phyloP scores from a whole-genome alignment of 2,329 filamentous ascomycete species.

The Phaeophleospora eucalypticola region DNA sequence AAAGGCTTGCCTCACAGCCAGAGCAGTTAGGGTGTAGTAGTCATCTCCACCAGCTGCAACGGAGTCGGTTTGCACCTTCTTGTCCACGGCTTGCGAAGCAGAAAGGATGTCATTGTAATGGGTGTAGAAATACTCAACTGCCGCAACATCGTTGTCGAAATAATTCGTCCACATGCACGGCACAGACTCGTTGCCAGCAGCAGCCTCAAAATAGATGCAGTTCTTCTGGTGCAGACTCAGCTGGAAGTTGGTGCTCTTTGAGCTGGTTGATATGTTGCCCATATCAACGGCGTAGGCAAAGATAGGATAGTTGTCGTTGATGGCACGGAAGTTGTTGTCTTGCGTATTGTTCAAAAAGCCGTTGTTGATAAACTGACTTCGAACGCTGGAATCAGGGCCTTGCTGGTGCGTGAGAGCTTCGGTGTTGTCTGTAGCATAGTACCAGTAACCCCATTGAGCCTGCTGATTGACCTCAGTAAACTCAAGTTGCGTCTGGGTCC shows the following conservation, averaged over 20 bases:
- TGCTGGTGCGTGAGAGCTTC: slow-evolving; percentile 45
- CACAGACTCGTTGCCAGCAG: slow-evolving; percentile 33
- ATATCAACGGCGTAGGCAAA: slow-evolving; percentile 51
- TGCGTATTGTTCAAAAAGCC: slow-evolving; percentile 44
- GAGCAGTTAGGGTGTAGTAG: slow-evolving; percentile 49
- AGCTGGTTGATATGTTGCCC: slow-evolving; percentile 39
- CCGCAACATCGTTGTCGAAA: slow-evolving; percentile 43
- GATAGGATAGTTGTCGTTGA: slow-evolving; percentile 47
- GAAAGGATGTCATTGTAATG: slow-evolving; percentile 40
- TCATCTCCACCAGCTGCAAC: slow-evolving; percentile 44
- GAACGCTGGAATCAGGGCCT: slow-evolving; percentile 44
- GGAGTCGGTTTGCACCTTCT: slow-evolving; percentile 43
- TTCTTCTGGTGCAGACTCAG: slow-evolving; percentile 49
- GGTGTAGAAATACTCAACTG: slow-evolving; percentile 47
- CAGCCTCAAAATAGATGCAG: slow-evolving; percentile 47
- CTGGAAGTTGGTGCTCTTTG: slow-evolving; percentile 44
- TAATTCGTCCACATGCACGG: slow-evolving; percentile 53
- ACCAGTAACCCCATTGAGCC: slow-evolving; percentile 25
- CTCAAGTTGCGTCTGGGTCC: slow-evolving; percentile 27
- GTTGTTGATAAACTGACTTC: slow-evolving; percentile 39
- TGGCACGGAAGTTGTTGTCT: slow-evolving; percentile 48
- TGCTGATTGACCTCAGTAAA: slow-evolving; percentile 48
- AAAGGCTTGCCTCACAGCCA: slow-evolving; percentile 50
- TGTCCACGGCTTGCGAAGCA: slow-evolving; percentile 41
- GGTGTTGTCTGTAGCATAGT: slow-evolving; percentile 47